Base-by-base conservation (phyloP, 2,329 filamentous ascomycete genomes). In the Epichloe amarillans region DNA sequence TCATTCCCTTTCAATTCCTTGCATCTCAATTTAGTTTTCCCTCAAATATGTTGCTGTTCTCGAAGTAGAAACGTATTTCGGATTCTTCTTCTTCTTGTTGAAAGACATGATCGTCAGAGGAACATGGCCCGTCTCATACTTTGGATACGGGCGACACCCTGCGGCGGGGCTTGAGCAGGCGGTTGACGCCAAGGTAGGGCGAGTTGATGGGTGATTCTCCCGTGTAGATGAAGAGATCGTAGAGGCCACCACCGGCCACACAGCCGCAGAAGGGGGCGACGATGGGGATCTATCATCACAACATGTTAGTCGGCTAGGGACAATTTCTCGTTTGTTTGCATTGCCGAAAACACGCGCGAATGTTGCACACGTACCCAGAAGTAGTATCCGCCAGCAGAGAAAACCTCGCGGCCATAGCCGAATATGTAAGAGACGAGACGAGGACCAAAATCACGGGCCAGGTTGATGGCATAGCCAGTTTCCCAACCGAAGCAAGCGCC, bases 401-500 rank as follows among this genome's bases (percentile, higher is more conserved):
- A 88, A 0, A 87, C 83, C 47, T 82, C 74, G 46, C 63, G 64
- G 1, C 82, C 82, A 60, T 88, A 88, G 2, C 84, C 84, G 50
- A 87, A 58, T 60, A 82, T 76, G 60, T 80, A 84, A 1, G 78
- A 77, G 54, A 84, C 77, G 42, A 87, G 64, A 11, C 84, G 71
- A 10, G 83, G 83, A 1, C 82, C 82, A 60, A 88, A 84, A 56
- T 88, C 84, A 64, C 84, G 74, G 37, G 83, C 84, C 41, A 86
- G 65, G 59, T 88, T 88, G 56, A 87, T 86, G 15, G 83, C 84
- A 65, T 85, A 88, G 38, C 84, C 83, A 1, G 84, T 88, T 63
- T 88, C 78, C 82, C 82, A 87, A 6, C 84, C 84, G 58, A 86
- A 87, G 61, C 81, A 84, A 35, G 81, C 80, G 17, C 83, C 83